Conservation (phyloP, 495 filamentous ascomycete genomes). For the Penicillium atrosanguineum region DNA sequence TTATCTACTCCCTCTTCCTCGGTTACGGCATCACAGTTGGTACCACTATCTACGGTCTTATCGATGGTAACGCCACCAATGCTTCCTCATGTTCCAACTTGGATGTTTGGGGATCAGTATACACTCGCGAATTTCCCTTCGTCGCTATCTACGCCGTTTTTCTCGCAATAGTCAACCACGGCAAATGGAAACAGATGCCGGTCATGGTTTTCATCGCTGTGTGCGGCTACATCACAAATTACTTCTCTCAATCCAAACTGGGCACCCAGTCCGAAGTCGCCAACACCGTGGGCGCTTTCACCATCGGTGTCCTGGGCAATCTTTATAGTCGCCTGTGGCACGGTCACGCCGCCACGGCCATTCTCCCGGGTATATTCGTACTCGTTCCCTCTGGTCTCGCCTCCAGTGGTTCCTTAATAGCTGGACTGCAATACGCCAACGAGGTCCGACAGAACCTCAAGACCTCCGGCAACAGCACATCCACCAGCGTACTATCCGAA, state of each 20-base stretch:
- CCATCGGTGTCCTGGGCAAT: slow-evolving; percentile 83
- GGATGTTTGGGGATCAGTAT: slow-evolving; percentile 41
- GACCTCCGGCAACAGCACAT: slow-evolving; percentile 35
- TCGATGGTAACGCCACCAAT: slow-evolving; percentile 72
- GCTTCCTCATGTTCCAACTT: slow-evolving; percentile 62
- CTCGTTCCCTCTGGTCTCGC: slow-evolving; percentile 89
- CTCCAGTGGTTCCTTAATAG: slow-evolving; percentile 73
- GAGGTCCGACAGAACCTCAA: slow-evolving; percentile 58
- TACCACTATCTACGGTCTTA: slow-evolving; percentile 80
- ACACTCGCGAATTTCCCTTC: slow-evolving; percentile 52
- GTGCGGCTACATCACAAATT: slow-evolving; percentile 80
- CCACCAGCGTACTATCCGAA: slow-evolving; percentile 33
- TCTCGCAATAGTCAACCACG: slow-evolving; percentile 84
- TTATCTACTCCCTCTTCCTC: slow-evolving; percentile 92
- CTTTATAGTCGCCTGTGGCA: slow-evolving; percentile 78
- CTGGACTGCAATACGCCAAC: slow-evolving; percentile 74
- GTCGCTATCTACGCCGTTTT: slow-evolving; percentile 78
- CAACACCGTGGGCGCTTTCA: slow-evolving; percentile 81
- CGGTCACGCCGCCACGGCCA: slow-evolving; percentile 83
- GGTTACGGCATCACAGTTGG: slow-evolving; percentile 95
- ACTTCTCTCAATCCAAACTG: slow-evolving; percentile 70
- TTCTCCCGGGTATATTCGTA: slow-evolving; percentile 91
- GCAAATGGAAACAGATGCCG: slow-evolving; percentile 85
- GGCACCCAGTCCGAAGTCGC: slow-evolving; percentile 74
- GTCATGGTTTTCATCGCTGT: slow-evolving; percentile 82